Evolutionary conservation across 371 early-diverging fungal genomes (phyloP), one percentile per base, ranked within the genome.

Genomic region (Rhizopus arrhizus): DNA sequence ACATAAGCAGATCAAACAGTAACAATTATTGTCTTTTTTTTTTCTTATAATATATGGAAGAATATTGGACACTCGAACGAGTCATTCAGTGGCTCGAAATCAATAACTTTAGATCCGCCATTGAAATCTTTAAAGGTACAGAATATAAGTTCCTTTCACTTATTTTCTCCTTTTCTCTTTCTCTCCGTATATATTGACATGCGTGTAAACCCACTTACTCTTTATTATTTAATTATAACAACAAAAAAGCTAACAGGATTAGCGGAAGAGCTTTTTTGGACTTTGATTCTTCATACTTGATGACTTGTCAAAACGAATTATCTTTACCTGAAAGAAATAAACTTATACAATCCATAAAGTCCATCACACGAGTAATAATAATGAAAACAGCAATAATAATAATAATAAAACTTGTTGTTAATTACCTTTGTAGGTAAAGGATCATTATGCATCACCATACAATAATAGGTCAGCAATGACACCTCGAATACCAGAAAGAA

Each of bases 401-500:
- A 56, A 32, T 3, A 13, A 16, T 40, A 49, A 58, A 13, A 33
- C 3, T 38, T 45, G 56, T 22, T 47, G 31, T 16, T 46, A 57
- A 57, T 57, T 56, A 43, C 46, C 43, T 55, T 22, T 55, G 16
- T 16, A 56, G 43, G 56, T 22, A 8, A 41, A 56, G 15, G 32
- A 42, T 32, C 16, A 10, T 45, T 43, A 33, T 45, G 38, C 38
- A 31, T 56, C 46, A 56, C 45, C 32, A 56, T 33, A 49, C 47
- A 33, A 3, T 40, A 40, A 7, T 46, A 59, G 9, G 59, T 56
- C 56, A 12, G 38, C 48, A 28, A 22, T 22, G 22, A 42, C 52
- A 33, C 64, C 64, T 10, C 42, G 64, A 34, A 68, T 68, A 60
- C 68, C 68, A 9, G 68, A 68, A 45, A 51, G 68, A 53, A 68